Evolutionary conservation across 176 grass and related monocot genomes (phyloP), one percentile per base, ranked within the genome.

Genomic region (Elaeis guineensis): DNA sequence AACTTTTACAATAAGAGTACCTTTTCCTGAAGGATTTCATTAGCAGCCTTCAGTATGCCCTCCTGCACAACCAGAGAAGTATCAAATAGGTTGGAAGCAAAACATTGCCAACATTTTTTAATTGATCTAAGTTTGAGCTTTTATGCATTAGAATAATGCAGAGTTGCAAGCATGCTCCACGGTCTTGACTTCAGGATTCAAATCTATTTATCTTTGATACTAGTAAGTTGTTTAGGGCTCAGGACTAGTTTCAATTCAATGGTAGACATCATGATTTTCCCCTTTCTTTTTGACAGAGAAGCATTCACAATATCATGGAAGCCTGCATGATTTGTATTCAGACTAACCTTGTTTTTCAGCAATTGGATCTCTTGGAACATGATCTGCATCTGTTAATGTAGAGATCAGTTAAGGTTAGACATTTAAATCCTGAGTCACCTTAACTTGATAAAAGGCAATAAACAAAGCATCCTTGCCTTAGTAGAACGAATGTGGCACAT

Each of bases 311-410:
- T 44, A 1, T 44, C 35, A 44, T 14, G 35, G 35, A 44, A 12
- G 9, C 35, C 35, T 44, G 35, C 2, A 65, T 25, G 9, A 71
- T 19, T 11, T 4, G 4, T n/a, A 19, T 17, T 65, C 25, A 28
- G 67, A 5, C 74, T 22, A 69, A 98, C 93, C 88, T 98, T 74
- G 63, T 80, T 85, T 76, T 72, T 83, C 54, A 98, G 79, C 59
- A 76, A 73, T 70, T 86, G 72, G 51, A 98, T 83, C 64, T 92
- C 81, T 64, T 61, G 69, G 18, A 79, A 89, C 53, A 92, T 85
- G 26, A 92, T 60, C 77, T 89, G 78, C 81, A 88, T 98, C 93
- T 98, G 59, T 26, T 82, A 25, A 71, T 6, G 24, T 44, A 44
- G 35, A 44, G 35, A 44, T 44, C 35, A 14, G 11, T 44, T 44